Evolutionary conservation across 140 eudicot genomes (phyloP), one percentile per base, ranked within the genome.

Genomic region (Cichorium intybus): DNA sequence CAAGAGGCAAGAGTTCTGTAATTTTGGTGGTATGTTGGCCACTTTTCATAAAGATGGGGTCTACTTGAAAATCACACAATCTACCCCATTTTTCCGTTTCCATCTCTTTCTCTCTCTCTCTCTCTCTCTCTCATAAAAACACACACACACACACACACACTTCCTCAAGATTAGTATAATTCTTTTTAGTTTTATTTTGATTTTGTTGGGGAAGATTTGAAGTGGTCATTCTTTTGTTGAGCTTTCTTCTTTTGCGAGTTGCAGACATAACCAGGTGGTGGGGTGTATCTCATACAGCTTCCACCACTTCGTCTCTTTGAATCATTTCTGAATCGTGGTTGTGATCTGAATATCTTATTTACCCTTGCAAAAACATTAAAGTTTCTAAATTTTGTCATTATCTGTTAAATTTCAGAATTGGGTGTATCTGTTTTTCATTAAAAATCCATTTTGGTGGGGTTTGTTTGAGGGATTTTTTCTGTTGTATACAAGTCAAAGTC

Each of bases 281-380:
- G 35, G 45, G 6, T 5, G 10, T 54, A 46, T 54, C 75, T 60
- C 6, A 59, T 59, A 67, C 74, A 74, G n/a, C 69, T 66, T 48
- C 16, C 65, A 62, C 77, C 18, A 64, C 6, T 49, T 56, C 58
- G 58, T 56, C 16, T 43, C 56, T 45, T 34, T 69, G 22, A 18
- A 59, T 60, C 34, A 24, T 27, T 58, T 53, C 57, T 29, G 16
- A 26, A 63, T 29, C 20, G 34, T 60, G 64, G 31, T 66, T 85
- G 64, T 84, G 91, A 87, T 87, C 90, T 87, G 48, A 79, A 76
- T 83, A 57, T 61, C 43, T 24, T 22, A 43, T 66, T 54, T 60
- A 72, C 69, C 55, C 62, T 73, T 75, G 10, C 18, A 48, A 57
- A 49, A 61, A 18, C 56, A 18, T 66, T 20, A 24, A 58, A 16